Percentiles rank a stretch among this genome's conserved stretches.
Evolutionary conservation across 768 basidiomycete species (phyloP).

Genomic region (Cytidiella melzeri): DNA sequence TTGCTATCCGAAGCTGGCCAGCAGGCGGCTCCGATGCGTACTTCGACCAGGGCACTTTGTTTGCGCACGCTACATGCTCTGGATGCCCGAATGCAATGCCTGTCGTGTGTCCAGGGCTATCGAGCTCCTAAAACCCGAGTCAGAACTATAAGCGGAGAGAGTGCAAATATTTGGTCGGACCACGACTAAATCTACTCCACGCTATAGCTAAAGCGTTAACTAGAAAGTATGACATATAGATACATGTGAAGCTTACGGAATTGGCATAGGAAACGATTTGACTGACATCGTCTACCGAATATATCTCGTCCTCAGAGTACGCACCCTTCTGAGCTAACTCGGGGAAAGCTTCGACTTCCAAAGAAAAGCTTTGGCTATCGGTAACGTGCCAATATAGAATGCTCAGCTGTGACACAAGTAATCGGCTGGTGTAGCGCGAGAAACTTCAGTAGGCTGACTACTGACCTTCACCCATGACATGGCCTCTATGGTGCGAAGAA

Average conservation of each 20-base stretch:
- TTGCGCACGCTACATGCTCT: conserved; percentile 64
- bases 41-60: conserved; percentile 47
- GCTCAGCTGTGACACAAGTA: conserved; percentile 42
- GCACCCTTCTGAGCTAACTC: conserved; percentile 60
- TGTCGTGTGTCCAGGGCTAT: conserved; percentile 79
- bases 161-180: too few relatives aligned
- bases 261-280: conserved; percentile 64
- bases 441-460: background rate
- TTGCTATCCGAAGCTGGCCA: conserved; percentile 74
- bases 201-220: conserved; percentile 28
- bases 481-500: conserved; percentile 41
- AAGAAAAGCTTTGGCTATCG: conserved; percentile 78
- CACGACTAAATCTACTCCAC: conserved; percentile 66
- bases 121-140: conserved; percentile 62
- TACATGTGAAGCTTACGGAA: conserved; percentile 39
- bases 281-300: conserved; percentile 49
- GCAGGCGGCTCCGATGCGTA: conserved; percentile 74
- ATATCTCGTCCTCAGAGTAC: conserved; percentile 51
- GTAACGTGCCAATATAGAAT: conserved; percentile 83
- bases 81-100: conserved; percentile 60
- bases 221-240: background rate
- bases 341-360: conserved; percentile 54
- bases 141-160: background rate
- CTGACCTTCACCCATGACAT: conserved; percentile 47
- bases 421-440: background rate